Evolutionary conservation across 805 yeast species (phyloP).

Genomic region (Wickerhamomyces tratensis): DNA sequence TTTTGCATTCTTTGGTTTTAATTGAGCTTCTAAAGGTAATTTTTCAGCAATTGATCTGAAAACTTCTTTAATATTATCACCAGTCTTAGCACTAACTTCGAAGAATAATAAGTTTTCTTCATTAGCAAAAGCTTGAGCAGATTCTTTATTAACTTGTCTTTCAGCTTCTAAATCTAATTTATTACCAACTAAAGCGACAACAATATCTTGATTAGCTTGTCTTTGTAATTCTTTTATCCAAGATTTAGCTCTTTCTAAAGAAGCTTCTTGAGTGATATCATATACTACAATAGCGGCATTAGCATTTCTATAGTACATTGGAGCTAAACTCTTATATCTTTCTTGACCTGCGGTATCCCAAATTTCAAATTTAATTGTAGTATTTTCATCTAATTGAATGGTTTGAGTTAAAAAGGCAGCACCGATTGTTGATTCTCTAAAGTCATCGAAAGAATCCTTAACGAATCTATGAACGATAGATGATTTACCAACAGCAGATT

Average conservation of each 20-base stretch:
- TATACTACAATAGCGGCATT: constrained; percentile 74
- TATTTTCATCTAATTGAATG: constrained; percentile 40
- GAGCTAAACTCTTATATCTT: constrained; percentile 66
- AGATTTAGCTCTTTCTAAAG: constrained; percentile 58
- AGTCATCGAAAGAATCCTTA: constrained; percentile 62
- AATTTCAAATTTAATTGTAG: constrained; percentile 62
- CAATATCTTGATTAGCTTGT: constrained; percentile 53
- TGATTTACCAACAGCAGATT: constrained; percentile 62
- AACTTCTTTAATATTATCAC: constrained; percentile 35
- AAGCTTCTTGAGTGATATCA: constrained; percentile 59
- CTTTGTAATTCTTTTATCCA: constrained; percentile 73
- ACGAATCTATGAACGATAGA: constrained; percentile 63
- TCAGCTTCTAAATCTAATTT: constrained; percentile 50
- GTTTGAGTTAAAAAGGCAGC: constrained; percentile 76
- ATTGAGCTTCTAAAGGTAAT: constrained; percentile 23
- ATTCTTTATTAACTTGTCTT: constrained; percentile 32
- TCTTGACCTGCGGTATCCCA: constrained; percentile 91
- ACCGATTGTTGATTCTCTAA: constrained; percentile 74
- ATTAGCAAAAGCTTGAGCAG: constrained; percentile 45
- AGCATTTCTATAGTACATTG: constrained; percentile 77
- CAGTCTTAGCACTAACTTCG: constrained; percentile 54
- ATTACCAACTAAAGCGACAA: constrained; percentile 70
- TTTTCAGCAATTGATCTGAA: constrained; percentile 41
- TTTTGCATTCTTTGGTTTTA: constrained; percentile 11
- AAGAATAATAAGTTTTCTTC: constrained; percentile 40